Evolutionary conservation across 1,284 basidiomycete species (phyloP), one percentile per base, ranked within the genome.

Genomic region (Microstroma glucosiphilum): DNA sequence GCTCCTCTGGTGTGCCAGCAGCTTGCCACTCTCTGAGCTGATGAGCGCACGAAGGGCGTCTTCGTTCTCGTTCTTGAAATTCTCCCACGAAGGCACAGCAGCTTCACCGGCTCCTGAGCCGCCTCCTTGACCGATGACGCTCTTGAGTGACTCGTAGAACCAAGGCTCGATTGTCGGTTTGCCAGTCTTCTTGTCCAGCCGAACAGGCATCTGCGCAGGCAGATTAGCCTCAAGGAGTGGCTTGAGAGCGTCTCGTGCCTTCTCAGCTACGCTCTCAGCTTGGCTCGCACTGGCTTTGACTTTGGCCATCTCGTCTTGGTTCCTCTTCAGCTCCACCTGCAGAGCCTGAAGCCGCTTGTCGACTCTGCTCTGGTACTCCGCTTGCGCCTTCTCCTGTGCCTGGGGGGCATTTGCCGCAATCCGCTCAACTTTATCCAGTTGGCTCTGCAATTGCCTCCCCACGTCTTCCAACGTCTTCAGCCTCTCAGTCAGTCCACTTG

Each of bases 131-230:
- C 79, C 76, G 64, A 83, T 79, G 13, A 82, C 79, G 58, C 79
- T 78, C 65, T 80, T 79, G 63, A 84, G 76, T 57, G 81, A 78
- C 13, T 72, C 74, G 80, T 81, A 83, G 73, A 83, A 82, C 23
- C 67, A 62, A 4, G 82, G 82, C 59, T 82, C 81, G 59, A 83
- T 76, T 23, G 76, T 73, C 21, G 82, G 63, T 1, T 75, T 67
- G 17, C 82, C 81, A 23, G 70, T 71, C 21, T 73, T 67, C 42
- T 53, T 56, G 41, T 80, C 77, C 26, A 75, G 57, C 26, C 67
- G 60, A 13, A 83, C 79, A 4, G 82, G 81, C 58, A 83, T 68
- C 41, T 68, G 67, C 21, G 69, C 61, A 0, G 82, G 82, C 82
- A 69, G n/a, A 23, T 46, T 48, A 8, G 26, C 41, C 60, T 58